Evolutionary conservation across 352 stramenopile species (phyloP), one percentile per base, ranked within the genome.

Genomic region (Aphanomyces astaci): DNA sequence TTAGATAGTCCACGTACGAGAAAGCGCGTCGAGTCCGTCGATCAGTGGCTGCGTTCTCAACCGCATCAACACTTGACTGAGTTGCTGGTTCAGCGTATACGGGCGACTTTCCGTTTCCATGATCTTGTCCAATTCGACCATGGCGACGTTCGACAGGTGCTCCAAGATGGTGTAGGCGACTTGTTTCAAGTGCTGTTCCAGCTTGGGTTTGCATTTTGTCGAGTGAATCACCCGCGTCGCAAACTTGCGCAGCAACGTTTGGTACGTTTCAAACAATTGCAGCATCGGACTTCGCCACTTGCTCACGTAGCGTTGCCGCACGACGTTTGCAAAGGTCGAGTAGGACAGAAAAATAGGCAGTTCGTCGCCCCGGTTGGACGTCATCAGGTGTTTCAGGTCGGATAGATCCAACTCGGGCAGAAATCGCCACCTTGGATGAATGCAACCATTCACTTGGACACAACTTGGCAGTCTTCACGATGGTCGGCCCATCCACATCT

Each of bases 321-420:
- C 74, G 4, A 85, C 71, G 65, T 77, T 77, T 70, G 72, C 77
- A 48, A 85, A 82, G 1, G 77, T 71, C 19, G 76, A 66, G 19
- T 79, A 79, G 4, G 76, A 81, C 24, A 73, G 53, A 39, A 81
- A 81, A 56, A 78, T 77, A 0, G 71, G 64, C 30, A 80, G 71
- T 40, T 80, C 75, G 27, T 78, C 73, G 5, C 74, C 72, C 15
- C 74, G 73, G 63, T 78, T 77, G n/a, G 66, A 67, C 2, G 28
- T 65, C 46, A 80, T 77, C 17, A 77, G 73, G 39, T 64, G 40
- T 53, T 76, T 75, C 3, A 77, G 54, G 32, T 54, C 51, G 5
- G 51, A 32, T 36, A 59, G 19, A 13, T 59, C 51, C 4, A 32
- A 27, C 5, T 25, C 25, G 22, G 51, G 51, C 4, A 59, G 11